Percentiles rank a stretch among this genome's conserved stretches.
These are phyloP conservation scores for Carex cristatella DNA, from an alignment of 176 grass and related monocot genomes.

Conservation along the genomic window DNA sequence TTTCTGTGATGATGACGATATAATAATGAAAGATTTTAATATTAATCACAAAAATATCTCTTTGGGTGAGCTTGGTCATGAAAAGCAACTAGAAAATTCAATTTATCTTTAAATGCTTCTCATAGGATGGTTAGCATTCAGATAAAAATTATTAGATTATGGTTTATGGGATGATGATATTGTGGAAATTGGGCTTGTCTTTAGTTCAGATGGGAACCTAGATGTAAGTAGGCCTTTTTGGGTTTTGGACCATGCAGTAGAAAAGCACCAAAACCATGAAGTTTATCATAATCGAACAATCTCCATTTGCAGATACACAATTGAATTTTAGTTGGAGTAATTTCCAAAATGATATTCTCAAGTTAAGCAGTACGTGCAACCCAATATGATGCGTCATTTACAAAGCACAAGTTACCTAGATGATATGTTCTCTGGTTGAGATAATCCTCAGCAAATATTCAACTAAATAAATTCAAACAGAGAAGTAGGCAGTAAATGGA, in stretches of 20 bases:
- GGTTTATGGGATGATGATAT: not conserved
- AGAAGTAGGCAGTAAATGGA: not conserved
- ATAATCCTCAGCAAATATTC: not conserved
- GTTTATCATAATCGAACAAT: not conserved
- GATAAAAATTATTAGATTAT: not conserved
- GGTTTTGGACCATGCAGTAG: not conserved
- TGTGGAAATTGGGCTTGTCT: not conserved
- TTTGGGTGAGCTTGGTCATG: not conserved
- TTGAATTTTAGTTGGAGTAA: not conserved
- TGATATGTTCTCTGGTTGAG: not conserved
- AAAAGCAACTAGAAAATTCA: not conserved
- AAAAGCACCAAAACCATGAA: not conserved
- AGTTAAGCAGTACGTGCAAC: not conserved
- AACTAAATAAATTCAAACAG: conserved; percentile 1
- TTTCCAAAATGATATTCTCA: not conserved
- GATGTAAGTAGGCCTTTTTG: not conserved
- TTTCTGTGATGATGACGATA: not conserved
- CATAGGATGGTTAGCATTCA: not conserved
- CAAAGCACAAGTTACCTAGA: not conserved
- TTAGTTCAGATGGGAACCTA: not conserved
- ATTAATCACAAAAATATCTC: too few relatives aligned
- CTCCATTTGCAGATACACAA: not conserved
- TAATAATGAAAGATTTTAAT: not conserved
- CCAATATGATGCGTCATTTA: not conserved
- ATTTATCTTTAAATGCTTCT: not conserved